Evolutionary conservation across 2,329 filamentous ascomycete genomes (phyloP).

Genomic region (Phaeosphaeria sp.): DNA sequence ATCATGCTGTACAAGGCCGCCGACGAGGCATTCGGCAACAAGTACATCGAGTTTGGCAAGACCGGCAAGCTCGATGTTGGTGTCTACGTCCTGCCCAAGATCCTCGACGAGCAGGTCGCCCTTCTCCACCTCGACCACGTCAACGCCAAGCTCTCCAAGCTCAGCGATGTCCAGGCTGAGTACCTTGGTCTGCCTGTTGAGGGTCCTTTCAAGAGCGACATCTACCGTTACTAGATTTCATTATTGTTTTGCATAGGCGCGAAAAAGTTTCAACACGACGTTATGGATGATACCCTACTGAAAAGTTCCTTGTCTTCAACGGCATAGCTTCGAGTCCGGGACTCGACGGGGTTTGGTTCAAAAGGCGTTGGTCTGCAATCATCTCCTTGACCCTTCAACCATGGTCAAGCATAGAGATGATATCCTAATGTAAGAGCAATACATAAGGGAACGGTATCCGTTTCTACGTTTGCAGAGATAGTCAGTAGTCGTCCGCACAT

Average conservation of each 20-base stretch:
- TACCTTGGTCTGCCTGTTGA: constrained; percentile 86
- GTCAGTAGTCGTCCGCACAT: constrained; percentile 25
- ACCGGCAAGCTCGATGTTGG: constrained; percentile 86
- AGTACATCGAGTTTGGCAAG: constrained; percentile 97
- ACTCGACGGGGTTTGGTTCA: constrained; percentile 38
- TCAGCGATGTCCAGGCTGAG: constrained; percentile 86
- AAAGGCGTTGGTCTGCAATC: constrained; percentile 48
- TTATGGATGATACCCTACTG: constrained; percentile 64
- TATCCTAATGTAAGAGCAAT: constrained; percentile 37
- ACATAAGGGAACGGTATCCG: constrained; percentile 19
- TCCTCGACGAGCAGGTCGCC: constrained; percentile 98
- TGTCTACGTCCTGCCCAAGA: constrained; percentile 98
- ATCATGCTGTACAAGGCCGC: constrained; percentile 96
- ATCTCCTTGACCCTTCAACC: constrained; percentile 49
- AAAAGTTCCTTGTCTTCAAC: constrained; percentile 68
- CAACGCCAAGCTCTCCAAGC: constrained; percentile 90
- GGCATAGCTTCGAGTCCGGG: constrained; percentile 56
- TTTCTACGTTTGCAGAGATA: constrained; percentile 25
- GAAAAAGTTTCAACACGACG: constrained; percentile 61
- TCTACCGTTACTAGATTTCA: constrained; percentile 64
- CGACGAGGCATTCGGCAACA: constrained; percentile 85
- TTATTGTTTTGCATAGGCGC: constrained; percentile 23
- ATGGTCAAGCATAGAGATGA: constrained; percentile 40
- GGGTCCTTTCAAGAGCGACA: constrained; percentile 96
- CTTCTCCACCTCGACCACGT: constrained; percentile 90